Evolutionary conservation across 2,329 filamentous ascomycete genomes (phyloP).

Genomic region (Colletotrichum melonis): DNA sequence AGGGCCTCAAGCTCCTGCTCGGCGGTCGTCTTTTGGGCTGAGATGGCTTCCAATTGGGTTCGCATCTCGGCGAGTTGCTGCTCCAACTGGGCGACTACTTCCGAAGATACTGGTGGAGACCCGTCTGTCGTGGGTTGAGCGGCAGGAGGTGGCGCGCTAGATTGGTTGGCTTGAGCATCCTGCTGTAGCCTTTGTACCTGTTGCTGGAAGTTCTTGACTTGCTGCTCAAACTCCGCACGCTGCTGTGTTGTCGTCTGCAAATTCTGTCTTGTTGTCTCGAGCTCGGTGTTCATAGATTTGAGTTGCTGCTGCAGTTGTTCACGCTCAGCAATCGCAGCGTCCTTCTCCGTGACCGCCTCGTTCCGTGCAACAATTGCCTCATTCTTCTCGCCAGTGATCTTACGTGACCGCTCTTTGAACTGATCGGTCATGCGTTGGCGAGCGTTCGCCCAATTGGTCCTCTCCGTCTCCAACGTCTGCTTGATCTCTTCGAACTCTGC

Average conservation of each 20-base stretch:
- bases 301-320: conserved; percentile 63
- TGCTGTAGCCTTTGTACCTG: conserved; percentile 52
- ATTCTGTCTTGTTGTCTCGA: conserved; percentile 59
- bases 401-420: conserved; percentile 70
- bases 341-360: conserved; percentile 62
- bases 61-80: conserved; percentile 60
- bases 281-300: conserved; percentile 62
- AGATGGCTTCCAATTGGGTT: conserved; percentile 74
- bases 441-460: conserved; percentile 63
- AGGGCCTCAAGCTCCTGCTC: conserved; percentile 70
- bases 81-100: conserved; percentile 62
- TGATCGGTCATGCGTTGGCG: conserved; percentile 69
- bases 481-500: conserved; percentile 65
- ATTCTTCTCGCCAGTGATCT: conserved; percentile 64
- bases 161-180: conserved; percentile 53
- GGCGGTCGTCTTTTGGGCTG: conserved; percentile 75
- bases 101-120: conserved; percentile 53
- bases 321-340: conserved; percentile 64
- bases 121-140: conserved; percentile 44
- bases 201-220: conserved; percentile 56
- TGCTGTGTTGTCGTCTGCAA: conserved; percentile 46
- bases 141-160: conserved; percentile 39
- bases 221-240: conserved; percentile 52
- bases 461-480: conserved; percentile 63
- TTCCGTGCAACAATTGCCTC: conserved; percentile 64